A percentile compares a stretch with the other conserved stretches of the same genome.
Evolutionary conservation across 805 yeast species (phyloP).

Genomic region (Yamadazyma takamatsuzukensis): DNA sequence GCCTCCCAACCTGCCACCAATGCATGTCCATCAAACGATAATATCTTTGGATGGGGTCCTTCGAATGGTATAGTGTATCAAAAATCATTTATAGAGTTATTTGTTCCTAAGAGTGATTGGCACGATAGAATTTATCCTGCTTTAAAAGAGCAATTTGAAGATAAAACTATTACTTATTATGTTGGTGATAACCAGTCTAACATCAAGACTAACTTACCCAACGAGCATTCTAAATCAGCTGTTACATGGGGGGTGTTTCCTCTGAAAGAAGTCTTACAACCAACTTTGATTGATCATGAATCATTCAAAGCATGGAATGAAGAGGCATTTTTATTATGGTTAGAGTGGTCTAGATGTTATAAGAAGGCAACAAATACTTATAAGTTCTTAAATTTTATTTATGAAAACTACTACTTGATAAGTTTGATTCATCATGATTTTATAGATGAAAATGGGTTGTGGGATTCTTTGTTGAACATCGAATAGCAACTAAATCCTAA

Average conservation of each 20-base stretch:
- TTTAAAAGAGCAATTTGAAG: slow-evolving; percentile 34
- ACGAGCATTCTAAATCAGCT: slow-evolving; percentile 55
- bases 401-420: slow-evolving; percentile 68
- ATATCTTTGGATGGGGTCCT: slow-evolving; percentile 98
- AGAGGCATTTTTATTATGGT: slow-evolving; percentile 89
- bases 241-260: slow-evolving; percentile 99
- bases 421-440: slow-evolving; percentile 85
- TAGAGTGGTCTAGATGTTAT: slow-evolving; percentile 86
- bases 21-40: slow-evolving; percentile 73
- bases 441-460: slow-evolving; percentile 65
- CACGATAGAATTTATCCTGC: slow-evolving; percentile 47
- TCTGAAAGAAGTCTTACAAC: slow-evolving; percentile 81
- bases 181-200: slow-evolving; percentile 59
- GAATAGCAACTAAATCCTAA: slow-evolving; percentile 12
- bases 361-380: slow-evolving; percentile 53
- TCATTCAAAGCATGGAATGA: slow-evolving; percentile 96
- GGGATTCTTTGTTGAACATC: slow-evolving; percentile 55
- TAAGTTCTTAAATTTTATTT: slow-evolving; percentile 56
- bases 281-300: slow-evolving; percentile 88
- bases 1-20: slow-evolving; percentile 96
- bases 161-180: slow-evolving; percentile 66
- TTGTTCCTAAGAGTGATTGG: slow-evolving; percentile 76
- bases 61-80: slow-evolving; percentile 83
- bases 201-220: slow-evolving; percentile 58
- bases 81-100: slow-evolving; percentile 83